Percentiles rank a stretch among this genome's conserved stretches.
These are phyloP conservation scores for Rhizomucor pusillus DNA, from an alignment of 371 early-diverging fungal genomes.

Conservation along the genomic window DNA sequence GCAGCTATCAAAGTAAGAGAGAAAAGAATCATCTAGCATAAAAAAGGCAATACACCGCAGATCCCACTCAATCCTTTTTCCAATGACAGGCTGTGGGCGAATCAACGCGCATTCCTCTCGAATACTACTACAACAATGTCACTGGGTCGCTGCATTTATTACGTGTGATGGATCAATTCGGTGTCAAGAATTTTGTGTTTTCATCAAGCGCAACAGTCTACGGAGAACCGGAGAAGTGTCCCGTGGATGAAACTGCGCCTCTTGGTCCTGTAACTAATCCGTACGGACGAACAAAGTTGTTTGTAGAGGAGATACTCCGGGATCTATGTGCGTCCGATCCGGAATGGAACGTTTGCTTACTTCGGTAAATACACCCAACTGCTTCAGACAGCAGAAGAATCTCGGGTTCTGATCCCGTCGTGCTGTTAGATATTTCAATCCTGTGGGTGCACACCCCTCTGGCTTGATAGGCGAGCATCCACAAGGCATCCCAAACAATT, in stretches of 20 bases:
- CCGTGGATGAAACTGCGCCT: conserved; percentile 62
- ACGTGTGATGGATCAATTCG: conserved; percentile 60
- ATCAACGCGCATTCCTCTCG: conserved; percentile 76
- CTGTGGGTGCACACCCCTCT: conserved; percentile 84
- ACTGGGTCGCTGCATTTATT: conserved; percentile 76
- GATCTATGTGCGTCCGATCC: conserved; percentile 62
- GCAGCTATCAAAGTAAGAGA: conserved; percentile 74
- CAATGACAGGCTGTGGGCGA: conserved; percentile 73
- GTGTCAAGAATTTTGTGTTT: conserved; percentile 77
- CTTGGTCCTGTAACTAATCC: conserved; percentile 75
- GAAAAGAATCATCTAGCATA: not conserved
- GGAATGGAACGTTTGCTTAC: conserved; percentile 64
- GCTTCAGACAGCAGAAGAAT: not conserved
- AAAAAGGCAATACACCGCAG: not conserved
- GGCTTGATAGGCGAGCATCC: conserved; percentile 91
- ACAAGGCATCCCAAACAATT: conserved; percentile 80
- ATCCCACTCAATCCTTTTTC: too few relatives aligned
- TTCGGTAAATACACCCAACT: conserved; percentile 40
- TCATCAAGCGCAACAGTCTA: conserved; percentile 88
- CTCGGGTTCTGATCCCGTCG: too few relatives aligned
- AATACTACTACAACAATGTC: conserved; percentile 88
- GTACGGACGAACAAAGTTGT: conserved; percentile 85
- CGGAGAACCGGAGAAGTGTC: conserved; percentile 56
- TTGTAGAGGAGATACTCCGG: conserved; percentile 75
- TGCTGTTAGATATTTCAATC: conserved; percentile 79